Percentiles rank a stretch among this genome's conserved stretches.
Conservation (phyloP, 1,284 basidiomycete species). For the Cryptococcus sp. region DNA sequence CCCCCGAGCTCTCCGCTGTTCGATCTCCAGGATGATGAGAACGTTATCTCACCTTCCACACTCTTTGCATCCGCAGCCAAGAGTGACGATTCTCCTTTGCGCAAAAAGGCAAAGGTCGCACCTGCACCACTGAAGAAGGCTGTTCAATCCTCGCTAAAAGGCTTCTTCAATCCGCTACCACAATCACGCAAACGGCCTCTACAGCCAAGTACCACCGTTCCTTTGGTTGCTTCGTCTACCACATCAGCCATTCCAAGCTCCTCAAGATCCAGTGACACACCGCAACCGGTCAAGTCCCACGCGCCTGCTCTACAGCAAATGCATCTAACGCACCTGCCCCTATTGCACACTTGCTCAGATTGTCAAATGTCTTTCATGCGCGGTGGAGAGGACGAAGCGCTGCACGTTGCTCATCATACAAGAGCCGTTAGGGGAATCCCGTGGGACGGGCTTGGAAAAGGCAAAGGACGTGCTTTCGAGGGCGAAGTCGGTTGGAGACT, state of each 20-base stretch:
- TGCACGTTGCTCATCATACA: conserved; percentile 52
- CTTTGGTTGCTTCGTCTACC: neutral
- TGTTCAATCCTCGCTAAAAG: conserved; percentile 30
- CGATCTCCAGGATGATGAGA: conserved; percentile 14
- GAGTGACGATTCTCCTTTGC: neutral
- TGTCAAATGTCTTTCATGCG: conserved; percentile 54
- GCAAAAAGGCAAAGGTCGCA: neutral
- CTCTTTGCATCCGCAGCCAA: neutral
- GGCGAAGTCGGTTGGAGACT: conserved; percentile 30
- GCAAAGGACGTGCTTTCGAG: conserved; percentile 12
- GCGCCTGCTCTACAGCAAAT: too few relatives aligned
- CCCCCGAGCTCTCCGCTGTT: conserved; percentile 8
- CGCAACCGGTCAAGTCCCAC: conserved; percentile 5
- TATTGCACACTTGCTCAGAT: conserved; percentile 46
- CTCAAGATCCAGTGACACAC: too few relatives aligned
- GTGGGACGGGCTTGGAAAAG: conserved; percentile 44
- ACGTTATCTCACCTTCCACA: conserved; percentile 1
- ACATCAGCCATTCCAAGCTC: neutral
- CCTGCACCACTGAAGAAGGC: conserved; percentile 6
- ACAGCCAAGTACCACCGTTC: conserved; percentile 8
- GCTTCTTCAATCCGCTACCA: conserved; percentile 37
- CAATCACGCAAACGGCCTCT: conserved; percentile 16
- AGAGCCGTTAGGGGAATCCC: conserved; percentile 49
- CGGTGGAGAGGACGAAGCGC: conserved; percentile 50
- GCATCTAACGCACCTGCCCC: conserved; percentile 38